These are phyloP conservation scores for Plectosphaerella sp. DNA, from an alignment of 2,329 filamentous ascomycete species.

Conservation along the genomic window DNA sequence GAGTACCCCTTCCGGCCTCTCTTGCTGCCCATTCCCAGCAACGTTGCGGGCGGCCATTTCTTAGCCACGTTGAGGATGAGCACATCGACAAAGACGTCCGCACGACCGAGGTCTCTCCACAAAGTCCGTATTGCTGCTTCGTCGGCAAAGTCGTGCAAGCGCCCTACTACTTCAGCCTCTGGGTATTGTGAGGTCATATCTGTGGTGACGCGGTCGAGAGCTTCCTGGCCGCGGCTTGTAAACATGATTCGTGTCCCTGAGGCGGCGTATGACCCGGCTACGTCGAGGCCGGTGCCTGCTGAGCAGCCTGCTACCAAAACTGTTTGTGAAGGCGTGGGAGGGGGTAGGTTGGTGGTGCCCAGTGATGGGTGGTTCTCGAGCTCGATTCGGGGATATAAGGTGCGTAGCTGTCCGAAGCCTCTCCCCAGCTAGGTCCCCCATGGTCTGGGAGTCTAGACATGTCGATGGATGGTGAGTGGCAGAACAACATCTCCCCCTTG, in stretches of 20 bases:
- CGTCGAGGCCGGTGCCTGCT: constrained; percentile 60
- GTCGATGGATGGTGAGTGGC: no score
- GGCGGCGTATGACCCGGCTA: constrained; percentile 50
- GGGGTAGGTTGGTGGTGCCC: no score
- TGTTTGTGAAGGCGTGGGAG: constrained; percentile 26
- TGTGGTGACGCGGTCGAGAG: constrained; percentile 22
- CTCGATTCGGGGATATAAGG: no score
- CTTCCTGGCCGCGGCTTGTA: constrained; percentile 26
- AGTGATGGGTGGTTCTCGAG: no score
- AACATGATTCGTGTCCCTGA: constrained; percentile 34
- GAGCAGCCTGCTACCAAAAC: constrained; percentile 66
- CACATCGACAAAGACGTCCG: constrained; percentile 18
- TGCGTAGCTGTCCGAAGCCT: no score
- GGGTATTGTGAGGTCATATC: constrained; percentile 10
- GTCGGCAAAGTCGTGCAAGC: neutral
- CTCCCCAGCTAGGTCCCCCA: no score
- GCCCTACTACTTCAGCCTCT: neutral
- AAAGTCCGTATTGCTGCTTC: neutral
- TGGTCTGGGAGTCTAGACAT: no score
- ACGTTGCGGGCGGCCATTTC: neutral
- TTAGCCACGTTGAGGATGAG: constrained; percentile 18
- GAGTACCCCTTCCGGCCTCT: constrained; percentile 7
- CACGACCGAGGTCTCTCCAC: constrained; percentile 5
- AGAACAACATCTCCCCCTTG: no score
- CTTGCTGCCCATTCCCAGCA: constrained; percentile 9